Conservation (phyloP, 768 basidiomycete species). For the Lactarius sp. region DNA sequence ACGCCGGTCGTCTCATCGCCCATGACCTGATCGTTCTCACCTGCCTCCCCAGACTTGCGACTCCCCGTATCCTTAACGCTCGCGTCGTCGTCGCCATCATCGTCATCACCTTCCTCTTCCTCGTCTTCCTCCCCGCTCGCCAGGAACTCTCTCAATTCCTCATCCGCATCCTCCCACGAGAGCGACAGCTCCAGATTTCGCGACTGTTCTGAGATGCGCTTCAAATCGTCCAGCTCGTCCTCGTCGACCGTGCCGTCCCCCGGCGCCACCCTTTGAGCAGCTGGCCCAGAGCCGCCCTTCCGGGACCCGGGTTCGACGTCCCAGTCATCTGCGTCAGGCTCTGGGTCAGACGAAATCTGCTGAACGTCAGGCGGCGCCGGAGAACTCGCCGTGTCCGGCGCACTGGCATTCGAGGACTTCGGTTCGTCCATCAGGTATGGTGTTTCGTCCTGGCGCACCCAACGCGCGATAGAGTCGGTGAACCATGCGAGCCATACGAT, state of each 20-base stretch:
- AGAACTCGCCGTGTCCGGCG: conserved; percentile 37
- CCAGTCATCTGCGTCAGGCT: conserved; percentile 66
- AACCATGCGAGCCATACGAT: conserved; percentile 92
- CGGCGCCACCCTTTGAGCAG: conserved; percentile 19
- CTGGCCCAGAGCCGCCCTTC: conserved; percentile 25
- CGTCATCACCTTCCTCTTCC: conserved; percentile 30
- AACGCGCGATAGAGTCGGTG: conserved; percentile 82
- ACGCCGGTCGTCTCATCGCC: conserved; percentile 48
- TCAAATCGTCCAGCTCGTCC: conserved; percentile 26
- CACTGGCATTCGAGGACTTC: conserved; percentile 29
- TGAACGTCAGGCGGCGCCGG: conserved; percentile 43
- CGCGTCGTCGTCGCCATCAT: conserved; percentile 38
- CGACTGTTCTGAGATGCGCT: conserved; percentile 19
- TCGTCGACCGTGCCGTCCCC: conserved; percentile 18
- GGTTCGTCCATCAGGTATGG: conserved; percentile 70
- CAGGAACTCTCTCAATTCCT: conserved; percentile 22
- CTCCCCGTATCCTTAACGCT: neutral
- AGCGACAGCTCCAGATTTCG: conserved; percentile 17
- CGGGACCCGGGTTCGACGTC: conserved; percentile 39
- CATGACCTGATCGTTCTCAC: conserved; percentile 46
- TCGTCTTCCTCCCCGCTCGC: conserved; percentile 29
- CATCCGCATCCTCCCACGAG: conserved; percentile 23
- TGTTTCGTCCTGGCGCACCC: conserved; percentile 75
- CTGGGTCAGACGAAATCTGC: conserved; percentile 60
- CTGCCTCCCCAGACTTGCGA: conserved; percentile 29